Conservation (phyloP, 768 basidiomycete species). For the Amanita pseudoporphyria region DNA sequence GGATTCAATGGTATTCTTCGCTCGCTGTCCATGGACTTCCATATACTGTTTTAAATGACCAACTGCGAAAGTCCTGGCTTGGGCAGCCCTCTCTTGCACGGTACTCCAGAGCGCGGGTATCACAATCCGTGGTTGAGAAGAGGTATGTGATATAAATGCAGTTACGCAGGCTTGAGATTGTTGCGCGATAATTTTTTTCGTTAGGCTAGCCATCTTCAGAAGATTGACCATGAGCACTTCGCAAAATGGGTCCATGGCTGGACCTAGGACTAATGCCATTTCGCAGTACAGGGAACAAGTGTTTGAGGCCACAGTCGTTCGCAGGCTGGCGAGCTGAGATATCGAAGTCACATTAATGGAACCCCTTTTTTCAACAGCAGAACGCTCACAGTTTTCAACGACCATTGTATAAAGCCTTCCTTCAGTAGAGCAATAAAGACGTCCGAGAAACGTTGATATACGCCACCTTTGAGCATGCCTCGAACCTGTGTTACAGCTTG, state of each 20-base stretch:
- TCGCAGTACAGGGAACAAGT: conserved; percentile 74
- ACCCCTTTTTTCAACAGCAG: neutral
- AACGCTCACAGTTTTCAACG: conserved; percentile 69
- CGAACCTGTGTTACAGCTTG: conserved; percentile 67
- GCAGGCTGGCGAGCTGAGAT: conserved; percentile 69
- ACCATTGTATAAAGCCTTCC: conserved; percentile 70
- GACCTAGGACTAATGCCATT: conserved; percentile 55
- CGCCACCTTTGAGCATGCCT: conserved; percentile 85
- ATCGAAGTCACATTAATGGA: conserved; percentile 4
- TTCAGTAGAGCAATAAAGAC: conserved; percentile 69
- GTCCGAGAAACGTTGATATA: conserved; percentile 63
- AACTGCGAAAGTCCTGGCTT: conserved; percentile 57
- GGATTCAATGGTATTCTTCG: conserved; percentile 58
- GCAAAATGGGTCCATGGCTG: conserved; percentile 67
- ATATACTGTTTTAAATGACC: conserved; percentile 70
- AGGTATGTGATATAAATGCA: conserved; percentile 58
- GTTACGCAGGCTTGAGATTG: conserved; percentile 70
- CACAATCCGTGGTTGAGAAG: conserved; percentile 59
- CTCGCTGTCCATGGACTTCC: conserved; percentile 57
- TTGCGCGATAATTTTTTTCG: conserved; percentile 87
- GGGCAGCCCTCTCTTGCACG: conserved; percentile 74
- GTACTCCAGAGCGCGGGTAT: conserved; percentile 60
- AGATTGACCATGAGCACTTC: conserved; percentile 71
- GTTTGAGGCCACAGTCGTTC: conserved; percentile 81
- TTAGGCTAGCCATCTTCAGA: conserved; percentile 79